These are phyloP conservation scores for Capsicum chinense DNA, from an alignment of 257 asterid species.

Conservation along the genomic window DNA sequence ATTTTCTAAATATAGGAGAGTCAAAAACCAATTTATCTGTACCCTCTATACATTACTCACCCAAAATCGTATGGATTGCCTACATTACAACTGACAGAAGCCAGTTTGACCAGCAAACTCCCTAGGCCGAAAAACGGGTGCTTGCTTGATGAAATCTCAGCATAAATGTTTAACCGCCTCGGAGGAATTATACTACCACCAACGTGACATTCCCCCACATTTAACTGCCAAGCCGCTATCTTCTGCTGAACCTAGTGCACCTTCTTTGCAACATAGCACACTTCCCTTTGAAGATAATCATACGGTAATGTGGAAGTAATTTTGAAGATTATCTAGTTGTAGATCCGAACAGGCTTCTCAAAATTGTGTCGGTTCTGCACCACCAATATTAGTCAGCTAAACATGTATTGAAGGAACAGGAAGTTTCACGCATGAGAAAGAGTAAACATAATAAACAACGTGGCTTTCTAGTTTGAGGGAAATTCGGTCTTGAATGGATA, in stretches of 20 bases:
- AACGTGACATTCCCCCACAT: not conserved
- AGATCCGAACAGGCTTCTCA: conserved; percentile 77
- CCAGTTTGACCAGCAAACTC: conserved; percentile 18
- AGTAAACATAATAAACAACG: conserved; percentile 3
- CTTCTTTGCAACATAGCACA: conserved; percentile 26
- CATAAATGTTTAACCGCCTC: conserved; percentile 9
- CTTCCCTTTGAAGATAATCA: conserved; percentile 13
- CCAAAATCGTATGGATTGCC: conserved; percentile 31
- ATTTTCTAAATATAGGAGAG: conserved; percentile 22
- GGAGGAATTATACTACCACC: conserved; percentile 15
- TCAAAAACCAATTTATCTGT: conserved; percentile 6
- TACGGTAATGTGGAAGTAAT: conserved; percentile 28
- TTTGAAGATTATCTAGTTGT: conserved; percentile 48
- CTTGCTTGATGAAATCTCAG: conserved; percentile 25
- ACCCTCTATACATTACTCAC: conserved; percentile 29
- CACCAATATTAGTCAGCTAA: conserved; percentile 16
- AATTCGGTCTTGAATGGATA: not conserved
- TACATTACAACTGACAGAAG: conserved; percentile 22
- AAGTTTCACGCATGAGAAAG: not conserved
- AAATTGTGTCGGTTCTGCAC: conserved; percentile 72
- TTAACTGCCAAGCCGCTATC: conserved; percentile 25
- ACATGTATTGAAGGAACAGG: conserved; percentile 31
- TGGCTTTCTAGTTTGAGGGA: not conserved
- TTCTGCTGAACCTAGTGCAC: not conserved
- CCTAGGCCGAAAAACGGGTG: conserved; percentile 21